Conservation (phyloP, 306 rosid genomes). For the Castanea crenata region DNA sequence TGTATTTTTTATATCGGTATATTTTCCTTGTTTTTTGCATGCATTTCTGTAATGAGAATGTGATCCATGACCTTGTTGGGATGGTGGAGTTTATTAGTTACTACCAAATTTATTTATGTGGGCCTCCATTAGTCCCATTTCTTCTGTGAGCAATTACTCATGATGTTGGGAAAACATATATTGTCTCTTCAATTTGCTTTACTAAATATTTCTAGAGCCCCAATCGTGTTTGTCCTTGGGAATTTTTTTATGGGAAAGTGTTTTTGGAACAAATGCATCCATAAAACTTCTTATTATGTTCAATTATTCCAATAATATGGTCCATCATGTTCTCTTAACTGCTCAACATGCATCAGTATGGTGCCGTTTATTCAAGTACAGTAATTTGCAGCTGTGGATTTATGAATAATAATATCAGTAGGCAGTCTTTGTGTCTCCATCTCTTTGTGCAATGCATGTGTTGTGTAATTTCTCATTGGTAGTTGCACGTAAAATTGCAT, state of each 20-base stretch:
- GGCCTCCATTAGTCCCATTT: conserved; percentile 10
- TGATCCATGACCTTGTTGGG: conserved; percentile 21
- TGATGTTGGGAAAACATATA: background rate
- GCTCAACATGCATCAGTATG: conserved; percentile 6
- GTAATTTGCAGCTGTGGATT: conserved; percentile 3
- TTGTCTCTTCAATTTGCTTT: background rate
- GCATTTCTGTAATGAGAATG: background rate
- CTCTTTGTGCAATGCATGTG: conserved; percentile 7
- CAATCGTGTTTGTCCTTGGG: background rate
- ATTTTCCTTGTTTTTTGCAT: conserved; percentile 14
- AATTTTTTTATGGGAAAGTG: background rate
- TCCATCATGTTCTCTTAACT: conserved; percentile 2
- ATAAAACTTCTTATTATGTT: background rate
- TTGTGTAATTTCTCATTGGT: conserved; percentile 19
- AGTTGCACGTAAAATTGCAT: conserved; percentile 4
- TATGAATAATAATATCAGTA: background rate
- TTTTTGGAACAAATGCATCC: background rate
- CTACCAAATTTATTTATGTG: conserved; percentile 12
- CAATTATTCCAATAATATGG: background rate
- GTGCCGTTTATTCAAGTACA: conserved; percentile 13
- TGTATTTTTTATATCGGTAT: conserved; percentile 82
- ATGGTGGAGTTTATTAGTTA: conserved; percentile 6
- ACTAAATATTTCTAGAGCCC: background rate
- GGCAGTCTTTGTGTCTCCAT: background rate
- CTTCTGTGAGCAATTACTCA: background rate